Evolutionary conservation across 2,329 filamentous ascomycete genomes (phyloP), one percentile per base, ranked within the genome.

Genomic region (Aspergillus quadricinctus): DNA sequence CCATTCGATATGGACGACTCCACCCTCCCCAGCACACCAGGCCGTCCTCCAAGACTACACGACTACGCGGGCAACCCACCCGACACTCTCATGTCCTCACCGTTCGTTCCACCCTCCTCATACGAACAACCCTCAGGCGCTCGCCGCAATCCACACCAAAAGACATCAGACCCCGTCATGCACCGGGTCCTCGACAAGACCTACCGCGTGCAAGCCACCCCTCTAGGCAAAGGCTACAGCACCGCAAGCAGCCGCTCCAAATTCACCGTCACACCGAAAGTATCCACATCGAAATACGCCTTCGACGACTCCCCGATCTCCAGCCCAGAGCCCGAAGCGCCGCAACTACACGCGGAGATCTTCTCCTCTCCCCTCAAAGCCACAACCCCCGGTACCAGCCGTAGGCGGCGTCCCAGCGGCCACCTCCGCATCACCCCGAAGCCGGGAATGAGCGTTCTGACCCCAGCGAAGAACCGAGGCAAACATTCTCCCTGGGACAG

Each of bases 141-240:
- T 29, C 69, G 69, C 60, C 74, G 75, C 52, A 67, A 66, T 37
- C 62, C 68, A 11, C 69, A 73, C 48, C 66, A 69, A 11, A 78
- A 72, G 75, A 66, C 66, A 4, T 69, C 69, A 7, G 91, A 97
- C 69, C 89, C 90, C 2, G 80, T 97, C 8, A 82, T 99, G 43
- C 93, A 97, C 72, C 89, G 89, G 57, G 81, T 97, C n/a, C 84
- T 96, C 4, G 92, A 97, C 78, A 97, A 95, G 75, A 97, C 89
- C 56, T 99, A 96, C 77, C 90, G 93, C 31, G 82, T 99, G 25
- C 90, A 95, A 73, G 91, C 93, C 5, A 99, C 94, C 9, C 94
- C 94, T 0, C 87, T 94, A 63, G 88, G 86, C 9, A 77, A 76
- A 43, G 76, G 78, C 50, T 68, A 61, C 56, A 56, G 60, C 23